Base-by-base conservation (phyloP, 108 stramenopile species). In the Asterionellopsis glacialis region DNA sequence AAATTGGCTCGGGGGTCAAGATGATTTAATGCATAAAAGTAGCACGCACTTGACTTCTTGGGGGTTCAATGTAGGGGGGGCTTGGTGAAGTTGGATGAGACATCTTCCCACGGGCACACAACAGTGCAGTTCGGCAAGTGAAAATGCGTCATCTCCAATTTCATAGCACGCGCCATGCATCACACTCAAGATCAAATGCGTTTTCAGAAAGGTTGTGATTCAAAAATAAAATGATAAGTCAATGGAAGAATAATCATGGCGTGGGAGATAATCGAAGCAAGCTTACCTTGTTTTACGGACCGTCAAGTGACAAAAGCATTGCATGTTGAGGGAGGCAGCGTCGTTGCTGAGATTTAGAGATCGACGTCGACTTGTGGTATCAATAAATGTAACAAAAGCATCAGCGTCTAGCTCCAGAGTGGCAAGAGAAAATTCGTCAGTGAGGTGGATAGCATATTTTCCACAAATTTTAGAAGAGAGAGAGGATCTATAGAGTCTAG, bases 101-200 rank as follows among this genome's bases (percentile, higher is more conserved):
- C 70, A 87, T 67, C 51, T 77, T 84, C 3, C 96, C 96, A 42
- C 96, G 75, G 60, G 72, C 2, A 96, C 82, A 59, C 85, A 93
- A 50, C 90, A 82, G 51, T 95, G 90, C 15, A 97, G 76, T 68
- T 97, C 97, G 16, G 94, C 81, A 40, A 97, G 72, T n/a, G 93
- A 93, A 70, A 97, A 97, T 0, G 96, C 88, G 63, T 97, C 97
- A 11, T 78, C 74, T 15, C 94, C 95, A 41, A 95, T 87, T 67
- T 97, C 97, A 72, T 97, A 97, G 52, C 91, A 95, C 38, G 84
- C 72, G 41, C 84, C 79, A 41, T 88, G 73, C 84, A 86, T 84
- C 51, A 95, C 90, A 43, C 78, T 77, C 18, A 56, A 68, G 13
- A 74, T 56, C n/a, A 74, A 70, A 58, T 81, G 72, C 75, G 74